Conservation (phyloP, 2,329 filamentous ascomycete species). For the Trichocomaceae sp. region DNA sequence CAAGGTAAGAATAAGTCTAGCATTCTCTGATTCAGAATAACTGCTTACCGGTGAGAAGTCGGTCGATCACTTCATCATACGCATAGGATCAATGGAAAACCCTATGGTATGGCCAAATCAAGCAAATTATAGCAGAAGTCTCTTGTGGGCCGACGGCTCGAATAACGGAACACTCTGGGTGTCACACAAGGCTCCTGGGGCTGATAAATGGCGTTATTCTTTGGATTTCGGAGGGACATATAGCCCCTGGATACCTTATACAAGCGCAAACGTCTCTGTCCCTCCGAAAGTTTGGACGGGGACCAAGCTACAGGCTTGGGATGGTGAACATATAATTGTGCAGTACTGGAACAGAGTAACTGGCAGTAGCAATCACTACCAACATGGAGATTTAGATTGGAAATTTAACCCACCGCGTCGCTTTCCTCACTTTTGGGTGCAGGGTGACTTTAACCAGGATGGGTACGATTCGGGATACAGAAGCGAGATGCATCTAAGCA, state of each 20-base stretch:
- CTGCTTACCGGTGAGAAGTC: constrained; percentile 23
- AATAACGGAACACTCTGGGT: constrained; percentile 37
- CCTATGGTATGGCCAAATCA: constrained; percentile 49
- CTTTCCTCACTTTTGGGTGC: constrained; percentile 52
- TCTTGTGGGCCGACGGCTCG: constrained; percentile 32
- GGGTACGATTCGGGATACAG: constrained; percentile 52
- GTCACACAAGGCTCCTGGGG: constrained; percentile 51
- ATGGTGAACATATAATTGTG: constrained; percentile 52
- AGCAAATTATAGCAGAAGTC: constrained; percentile 48
- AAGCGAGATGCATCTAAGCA: constrained; percentile 42
- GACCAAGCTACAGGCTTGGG: constrained; percentile 47
- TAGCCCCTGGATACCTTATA: constrained; percentile 50
- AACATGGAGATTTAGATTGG: constrained; percentile 47
- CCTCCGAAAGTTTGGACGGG: constrained; percentile 47
- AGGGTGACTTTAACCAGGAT: constrained; percentile 54
- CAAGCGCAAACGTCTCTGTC: constrained; percentile 40
- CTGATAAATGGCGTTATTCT: constrained; percentile 53
- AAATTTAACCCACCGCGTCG: constrained; percentile 36
- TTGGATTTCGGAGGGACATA: constrained; percentile 52
- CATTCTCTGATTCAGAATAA: not conserved
- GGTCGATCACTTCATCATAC: constrained; percentile 52
- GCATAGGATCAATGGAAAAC: constrained; percentile 48
- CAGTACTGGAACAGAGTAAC: constrained; percentile 53
- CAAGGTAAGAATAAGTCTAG: constrained; percentile 10
- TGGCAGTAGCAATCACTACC: constrained; percentile 50